These are phyloP conservation scores for Candida wancherniae DNA, from an alignment of 805 yeast genomes.

Conservation along the genomic window DNA sequence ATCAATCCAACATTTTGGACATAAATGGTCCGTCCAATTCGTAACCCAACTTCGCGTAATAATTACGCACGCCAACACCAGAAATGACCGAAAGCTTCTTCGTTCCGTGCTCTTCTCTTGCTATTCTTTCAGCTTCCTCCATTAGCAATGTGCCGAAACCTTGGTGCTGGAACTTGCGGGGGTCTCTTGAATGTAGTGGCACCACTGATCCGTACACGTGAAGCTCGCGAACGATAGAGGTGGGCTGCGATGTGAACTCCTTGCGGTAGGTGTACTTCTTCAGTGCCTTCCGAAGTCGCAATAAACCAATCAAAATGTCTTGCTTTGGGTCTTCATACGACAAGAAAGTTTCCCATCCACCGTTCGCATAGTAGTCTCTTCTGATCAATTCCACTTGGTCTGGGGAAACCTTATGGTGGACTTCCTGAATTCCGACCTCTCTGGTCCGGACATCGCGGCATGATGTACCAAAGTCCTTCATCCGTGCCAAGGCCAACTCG, in stretches of 20 bases:
- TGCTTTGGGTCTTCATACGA: slow-evolving; percentile 96
- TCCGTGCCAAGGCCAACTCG: slow-evolving; percentile 91
- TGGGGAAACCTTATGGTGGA: slow-evolving; percentile 93
- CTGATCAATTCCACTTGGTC: slow-evolving; percentile 95
- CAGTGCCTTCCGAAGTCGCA: slow-evolving; percentile 83
- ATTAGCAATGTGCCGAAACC: slow-evolving; percentile 95
- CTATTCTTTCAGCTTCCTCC: slow-evolving; percentile 98
- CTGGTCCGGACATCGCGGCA: slow-evolving; percentile 96
- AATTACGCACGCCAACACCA: slow-evolving; percentile 97
- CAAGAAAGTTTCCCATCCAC: slow-evolving; percentile 97
- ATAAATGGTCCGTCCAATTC: slow-evolving; percentile 92
- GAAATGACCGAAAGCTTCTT: slow-evolving; percentile 87
- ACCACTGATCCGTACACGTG: slow-evolving; percentile 98
- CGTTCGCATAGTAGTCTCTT: slow-evolving; percentile 95
- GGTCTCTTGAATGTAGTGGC: slow-evolving; percentile 93
- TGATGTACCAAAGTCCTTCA: slow-evolving; percentile 95
- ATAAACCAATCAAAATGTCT: slow-evolving; percentile 87
- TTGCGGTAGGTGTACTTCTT: slow-evolving; percentile 87
- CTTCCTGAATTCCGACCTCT: slow-evolving; percentile 98
- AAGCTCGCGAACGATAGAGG: slow-evolving; percentile 92
- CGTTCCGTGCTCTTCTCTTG: slow-evolving; percentile 92
- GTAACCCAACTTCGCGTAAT: slow-evolving; percentile 89
- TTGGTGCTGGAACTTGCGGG: slow-evolving; percentile 97
- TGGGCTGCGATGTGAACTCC: slow-evolving; percentile 77
- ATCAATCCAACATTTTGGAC: too few species aligned